phyloP scores from a whole-genome alignment of 2,329 filamentous ascomycete species.

The Tolypocladium nubicola region DNA sequence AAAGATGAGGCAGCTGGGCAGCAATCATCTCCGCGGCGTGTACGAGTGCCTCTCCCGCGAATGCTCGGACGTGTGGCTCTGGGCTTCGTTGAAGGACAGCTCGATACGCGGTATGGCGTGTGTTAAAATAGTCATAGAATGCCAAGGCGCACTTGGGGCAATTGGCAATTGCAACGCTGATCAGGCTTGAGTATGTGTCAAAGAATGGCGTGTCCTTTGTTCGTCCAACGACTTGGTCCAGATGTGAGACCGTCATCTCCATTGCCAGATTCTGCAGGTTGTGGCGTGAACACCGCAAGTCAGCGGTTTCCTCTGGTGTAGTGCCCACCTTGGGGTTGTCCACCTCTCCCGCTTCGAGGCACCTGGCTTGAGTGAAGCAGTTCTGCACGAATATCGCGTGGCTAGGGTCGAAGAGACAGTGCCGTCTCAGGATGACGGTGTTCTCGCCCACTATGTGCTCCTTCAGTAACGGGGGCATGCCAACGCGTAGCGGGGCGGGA shows the following conservation, averaged over 20 bases:
- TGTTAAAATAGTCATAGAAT: conserved; percentile 50
- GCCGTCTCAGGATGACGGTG: conserved; percentile 59
- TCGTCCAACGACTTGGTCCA: conserved; percentile 67
- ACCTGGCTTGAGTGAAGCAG: conserved; percentile 47
- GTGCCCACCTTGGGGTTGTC: neutral
- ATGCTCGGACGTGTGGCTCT: conserved; percentile 43
- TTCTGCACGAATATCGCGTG: conserved; percentile 58
- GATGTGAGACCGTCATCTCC: conserved; percentile 47
- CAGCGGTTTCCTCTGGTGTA: neutral
- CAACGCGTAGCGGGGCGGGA: conserved; percentile 27
- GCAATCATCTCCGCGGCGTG: conserved; percentile 43
- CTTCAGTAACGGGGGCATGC: conserved; percentile 33
- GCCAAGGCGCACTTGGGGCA: conserved; percentile 45
- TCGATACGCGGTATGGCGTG: conserved; percentile 46
- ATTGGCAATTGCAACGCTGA: conserved; percentile 34
- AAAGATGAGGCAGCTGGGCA: conserved; percentile 31
- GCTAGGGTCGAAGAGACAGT: conserved; percentile 66
- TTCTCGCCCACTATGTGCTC: conserved; percentile 64
- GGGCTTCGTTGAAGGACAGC: conserved; percentile 54
- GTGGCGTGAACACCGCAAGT: conserved; percentile 5
- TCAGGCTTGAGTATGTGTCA: conserved; percentile 38
- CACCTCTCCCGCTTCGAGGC: conserved; percentile 23
- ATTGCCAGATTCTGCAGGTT: conserved; percentile 39
- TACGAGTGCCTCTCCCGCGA: conserved; percentile 40
- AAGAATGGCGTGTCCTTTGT: conserved; percentile 59